phyloP scores from a whole-genome alignment of 352 stramenopile species.

The Achlya hypogyna region DNA sequence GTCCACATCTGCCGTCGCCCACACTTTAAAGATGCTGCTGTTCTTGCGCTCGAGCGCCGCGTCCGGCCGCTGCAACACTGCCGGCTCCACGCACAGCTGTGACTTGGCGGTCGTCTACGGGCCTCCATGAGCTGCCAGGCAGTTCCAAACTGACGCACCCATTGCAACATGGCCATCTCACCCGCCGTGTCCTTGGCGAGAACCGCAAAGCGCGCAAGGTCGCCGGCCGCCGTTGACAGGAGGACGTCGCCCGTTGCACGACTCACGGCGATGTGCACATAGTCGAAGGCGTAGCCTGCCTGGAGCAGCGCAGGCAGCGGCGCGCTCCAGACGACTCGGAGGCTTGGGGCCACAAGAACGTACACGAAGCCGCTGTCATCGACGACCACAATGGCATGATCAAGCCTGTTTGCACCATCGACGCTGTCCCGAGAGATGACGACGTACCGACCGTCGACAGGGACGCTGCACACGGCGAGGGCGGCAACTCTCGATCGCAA shows the following conservation, averaged over 20 bases:
- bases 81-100: conserved; percentile 32
- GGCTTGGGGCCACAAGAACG: conserved; percentile 45
- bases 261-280: conserved; percentile 34
- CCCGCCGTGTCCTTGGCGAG: conserved; percentile 39
- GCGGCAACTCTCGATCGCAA: not conserved
- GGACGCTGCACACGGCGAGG: not conserved
- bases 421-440: not conserved
- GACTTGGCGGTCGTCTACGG: not conserved
- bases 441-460: not conserved
- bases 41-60: conserved; percentile 27
- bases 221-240: conserved; percentile 47
- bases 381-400: conserved; percentile 53
- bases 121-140: not conserved
- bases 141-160: not conserved
- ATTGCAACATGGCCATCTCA: conserved; percentile 55
- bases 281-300: conserved; percentile 36
- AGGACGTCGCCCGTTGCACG: conserved; percentile 42
- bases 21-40: conserved; percentile 56
- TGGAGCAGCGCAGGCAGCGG: conserved; percentile 24
- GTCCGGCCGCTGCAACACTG: conserved; percentile 32
- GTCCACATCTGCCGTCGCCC: conserved; percentile 48
- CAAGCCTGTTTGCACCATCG: conserved; percentile 22
- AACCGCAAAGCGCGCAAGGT: conserved; percentile 55
- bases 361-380: conserved; percentile 62
- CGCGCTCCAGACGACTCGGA: conserved; percentile 47